A percentile compares a stretch with the other conserved stretches of the same genome.
Conservation (phyloP, 768 basidiomycete genomes). For the Tricholoma hemisulphureum region DNA sequence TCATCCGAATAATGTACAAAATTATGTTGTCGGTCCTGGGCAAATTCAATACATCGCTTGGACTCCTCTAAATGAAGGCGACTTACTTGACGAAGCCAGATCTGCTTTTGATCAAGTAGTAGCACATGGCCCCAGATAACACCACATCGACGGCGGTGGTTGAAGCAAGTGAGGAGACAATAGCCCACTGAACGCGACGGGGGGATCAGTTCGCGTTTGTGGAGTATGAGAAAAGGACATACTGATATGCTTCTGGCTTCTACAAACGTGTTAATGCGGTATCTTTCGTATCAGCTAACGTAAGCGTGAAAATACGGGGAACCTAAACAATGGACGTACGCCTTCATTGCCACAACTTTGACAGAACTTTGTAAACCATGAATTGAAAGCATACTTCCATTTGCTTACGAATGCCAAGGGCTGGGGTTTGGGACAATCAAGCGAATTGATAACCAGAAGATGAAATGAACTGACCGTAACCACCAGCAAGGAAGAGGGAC, state of each 20-base stretch:
- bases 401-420: slow-evolving; percentile 18
- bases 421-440: slow-evolving; percentile 4
- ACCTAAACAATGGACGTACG: slow-evolving; percentile 10
- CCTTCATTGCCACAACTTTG: slow-evolving; percentile 19
- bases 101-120: slow-evolving; percentile 21
- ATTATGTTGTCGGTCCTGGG: slow-evolving; percentile 20
- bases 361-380: not conserved
- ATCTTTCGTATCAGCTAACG: slow-evolving; percentile 4
- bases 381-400: not conserved
- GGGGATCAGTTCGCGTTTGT: not conserved
- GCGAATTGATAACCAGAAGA: not conserved
- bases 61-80: not conserved
- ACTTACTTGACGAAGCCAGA: slow-evolving; percentile 17
- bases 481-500: slow-evolving; percentile 12
- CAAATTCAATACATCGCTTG: not conserved
- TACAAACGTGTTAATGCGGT: slow-evolving; percentile 11
- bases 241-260: slow-evolving; percentile 15
- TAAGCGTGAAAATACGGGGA: not conserved
- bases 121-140: slow-evolving; percentile 25
- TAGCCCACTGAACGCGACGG: slow-evolving; percentile 21
- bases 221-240: not conserved
- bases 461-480: slow-evolving; percentile 17
- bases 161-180: slow-evolving; percentile 22
- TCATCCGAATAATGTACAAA: slow-evolving; percentile 18
- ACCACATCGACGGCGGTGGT: slow-evolving; percentile 23